These are phyloP conservation scores for Talaromyces funiculosus DNA, from an alignment of 2,329 filamentous ascomycete genomes.

Conservation along the genomic window DNA sequence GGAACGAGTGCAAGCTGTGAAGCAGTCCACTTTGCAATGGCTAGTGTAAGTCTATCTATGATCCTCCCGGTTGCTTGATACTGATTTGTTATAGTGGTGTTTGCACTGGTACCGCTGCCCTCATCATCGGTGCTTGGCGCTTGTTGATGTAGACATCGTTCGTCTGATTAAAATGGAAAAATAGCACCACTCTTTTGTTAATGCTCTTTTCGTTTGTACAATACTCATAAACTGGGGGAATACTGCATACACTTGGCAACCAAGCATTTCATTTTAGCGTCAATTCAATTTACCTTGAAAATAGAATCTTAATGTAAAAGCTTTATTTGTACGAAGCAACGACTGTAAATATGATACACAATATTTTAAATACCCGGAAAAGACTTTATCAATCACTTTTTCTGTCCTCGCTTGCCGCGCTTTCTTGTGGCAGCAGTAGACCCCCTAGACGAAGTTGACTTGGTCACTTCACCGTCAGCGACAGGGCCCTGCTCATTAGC, in stretches of 20 bases:
- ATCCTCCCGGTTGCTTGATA: conserved; percentile 20
- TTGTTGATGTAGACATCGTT: conserved; percentile 46
- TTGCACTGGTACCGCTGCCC: conserved; percentile 54
- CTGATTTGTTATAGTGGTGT: conserved; percentile 42
- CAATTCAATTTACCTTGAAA: background rate
- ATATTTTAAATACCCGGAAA: no score
- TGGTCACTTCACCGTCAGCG: background rate
- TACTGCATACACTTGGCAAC: background rate
- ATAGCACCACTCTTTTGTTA: background rate
- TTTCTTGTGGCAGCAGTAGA: conserved; percentile 4
- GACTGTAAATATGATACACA: background rate
- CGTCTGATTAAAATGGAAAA: background rate
- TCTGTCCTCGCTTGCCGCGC: conserved; percentile 11
- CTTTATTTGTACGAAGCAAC: background rate
- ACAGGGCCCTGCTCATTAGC: background rate
- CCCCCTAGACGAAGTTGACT: background rate
- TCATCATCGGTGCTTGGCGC: conserved; percentile 57
- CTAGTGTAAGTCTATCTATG: conserved; percentile 69
- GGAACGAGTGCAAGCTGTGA: conserved; percentile 92
- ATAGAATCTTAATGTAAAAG: background rate
- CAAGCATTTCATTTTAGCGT: background rate
- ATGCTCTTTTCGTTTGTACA: background rate
- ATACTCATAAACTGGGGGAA: background rate
- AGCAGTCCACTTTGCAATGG: conserved; percentile 98
- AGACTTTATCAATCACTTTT: background rate